Conservation (phyloP, 306 rosid species). For the Quercus aquifolioides region DNA sequence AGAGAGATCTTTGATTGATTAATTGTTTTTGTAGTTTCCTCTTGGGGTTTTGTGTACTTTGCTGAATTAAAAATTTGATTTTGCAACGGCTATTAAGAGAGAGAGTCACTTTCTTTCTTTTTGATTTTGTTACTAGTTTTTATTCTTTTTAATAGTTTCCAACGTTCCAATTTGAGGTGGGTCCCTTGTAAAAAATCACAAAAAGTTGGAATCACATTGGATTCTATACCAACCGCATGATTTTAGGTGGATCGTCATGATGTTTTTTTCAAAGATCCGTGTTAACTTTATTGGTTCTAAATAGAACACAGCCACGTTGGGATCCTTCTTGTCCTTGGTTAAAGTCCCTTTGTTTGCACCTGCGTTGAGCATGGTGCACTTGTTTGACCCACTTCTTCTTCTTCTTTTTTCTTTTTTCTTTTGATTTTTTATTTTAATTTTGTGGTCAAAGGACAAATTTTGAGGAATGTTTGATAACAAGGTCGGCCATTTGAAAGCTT, state of each 20-base stretch:
- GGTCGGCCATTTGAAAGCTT: not conserved
- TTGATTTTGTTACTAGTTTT: not conserved
- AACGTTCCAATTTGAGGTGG: conserved; percentile 49
- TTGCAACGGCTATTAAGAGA: conserved; percentile 61
- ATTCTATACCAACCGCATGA: conserved; percentile 11
- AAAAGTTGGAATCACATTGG: not conserved
- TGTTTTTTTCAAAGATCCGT: not conserved
- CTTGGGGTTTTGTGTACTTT: conserved; percentile 11
- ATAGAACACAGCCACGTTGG: not conserved
- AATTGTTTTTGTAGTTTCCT: conserved; percentile 18
- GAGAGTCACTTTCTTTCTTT: not conserved
- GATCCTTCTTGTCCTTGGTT: not conserved
- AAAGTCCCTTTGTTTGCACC: no score
- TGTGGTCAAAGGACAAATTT: not conserved
- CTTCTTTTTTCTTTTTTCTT: no score
- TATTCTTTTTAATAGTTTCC: not conserved
- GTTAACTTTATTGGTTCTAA: not conserved
- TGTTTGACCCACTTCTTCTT: no score
- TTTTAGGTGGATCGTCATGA: not conserved
- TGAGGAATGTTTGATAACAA: not conserved
- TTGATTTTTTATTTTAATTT: no score
- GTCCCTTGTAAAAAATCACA: not conserved
- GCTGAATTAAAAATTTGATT: conserved; percentile 16
- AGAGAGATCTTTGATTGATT: conserved; percentile 14
- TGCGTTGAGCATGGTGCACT: no score